Evolutionary conservation across 1,284 basidiomycete genomes (phyloP).

Genomic region (Tilletiopsis washingtonensis): DNA sequence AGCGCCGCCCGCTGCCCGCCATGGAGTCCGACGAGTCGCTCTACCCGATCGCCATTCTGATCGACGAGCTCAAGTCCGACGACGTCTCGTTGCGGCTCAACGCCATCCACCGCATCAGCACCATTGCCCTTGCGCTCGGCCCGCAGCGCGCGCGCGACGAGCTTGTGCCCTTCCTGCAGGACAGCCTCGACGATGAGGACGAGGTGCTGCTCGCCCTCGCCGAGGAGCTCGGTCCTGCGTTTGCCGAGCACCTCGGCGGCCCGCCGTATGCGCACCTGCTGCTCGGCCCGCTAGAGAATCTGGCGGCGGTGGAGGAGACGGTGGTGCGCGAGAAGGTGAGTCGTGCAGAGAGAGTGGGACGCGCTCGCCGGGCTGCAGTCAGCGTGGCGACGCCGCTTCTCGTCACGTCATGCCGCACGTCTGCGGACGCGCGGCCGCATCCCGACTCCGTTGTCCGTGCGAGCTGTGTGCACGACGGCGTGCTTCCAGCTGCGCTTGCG

Average conservation of each 20-base stretch:
- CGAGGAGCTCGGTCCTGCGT: conserved; percentile 74
- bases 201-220: conserved; percentile 93
- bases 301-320: conserved; percentile 95
- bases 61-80: conserved; percentile 75
- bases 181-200: conserved; percentile 98
- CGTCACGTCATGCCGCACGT: not conserved
- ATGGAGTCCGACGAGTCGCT: conserved; percentile 46
- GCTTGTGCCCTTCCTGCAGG: conserved; percentile 91
- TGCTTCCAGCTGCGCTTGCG: no score
- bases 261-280: conserved; percentile 78
- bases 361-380: no score
- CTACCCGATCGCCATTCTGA: conserved; percentile 57
- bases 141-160: conserved; percentile 92
- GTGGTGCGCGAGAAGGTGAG: conserved; percentile 91
- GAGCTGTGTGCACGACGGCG: no score
- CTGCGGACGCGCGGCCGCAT: no score
- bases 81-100: conserved; percentile 89
- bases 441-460: no score
- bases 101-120: conserved; percentile 95
- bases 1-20: no score
- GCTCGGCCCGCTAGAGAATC: conserved; percentile 86
- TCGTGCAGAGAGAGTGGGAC: conserved; percentile 7
- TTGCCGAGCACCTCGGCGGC: conserved; percentile 91
- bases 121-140: conserved; percentile 93
- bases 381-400: not conserved